A percentile compares a stretch with the other conserved stretches of the same genome.
phyloP scores from a whole-genome alignment of 169 alveolate species.

The Gregarina niphandrodes region DNA sequence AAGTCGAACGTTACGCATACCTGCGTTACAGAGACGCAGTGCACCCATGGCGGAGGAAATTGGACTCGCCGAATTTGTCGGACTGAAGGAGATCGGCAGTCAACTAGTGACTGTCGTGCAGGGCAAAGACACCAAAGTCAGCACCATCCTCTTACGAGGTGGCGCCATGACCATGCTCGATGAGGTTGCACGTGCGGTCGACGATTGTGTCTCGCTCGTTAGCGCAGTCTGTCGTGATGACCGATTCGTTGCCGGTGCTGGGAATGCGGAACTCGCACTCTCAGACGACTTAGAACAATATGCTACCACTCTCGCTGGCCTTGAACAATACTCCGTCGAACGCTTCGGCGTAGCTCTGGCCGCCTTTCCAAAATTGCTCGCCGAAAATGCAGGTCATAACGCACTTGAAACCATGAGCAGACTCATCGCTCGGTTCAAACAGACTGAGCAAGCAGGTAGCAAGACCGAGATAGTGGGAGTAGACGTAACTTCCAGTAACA shows the following conservation, averaged over 20 bases:
- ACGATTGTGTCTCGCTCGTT: constrained; percentile 64
- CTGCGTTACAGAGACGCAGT: constrained; percentile 69
- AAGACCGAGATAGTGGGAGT: too few species aligned
- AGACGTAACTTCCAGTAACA: too few species aligned
- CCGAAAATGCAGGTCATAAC: constrained; percentile 76
- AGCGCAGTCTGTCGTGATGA: too few species aligned
- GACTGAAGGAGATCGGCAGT: constrained; percentile 69
- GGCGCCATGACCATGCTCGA: constrained; percentile 83
- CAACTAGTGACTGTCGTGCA: constrained; percentile 37
- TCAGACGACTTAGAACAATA: constrained; percentile 70
- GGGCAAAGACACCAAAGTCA: constrained; percentile 18
- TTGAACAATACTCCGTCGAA: constrained; percentile 86
- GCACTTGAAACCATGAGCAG: too few species aligned
- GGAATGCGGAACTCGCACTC: constrained; percentile 74
- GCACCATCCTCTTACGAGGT: constrained; percentile 84
- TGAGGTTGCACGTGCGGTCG: constrained; percentile 94
- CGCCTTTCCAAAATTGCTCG: constrained; percentile 77
- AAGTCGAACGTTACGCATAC: constrained; percentile 74
- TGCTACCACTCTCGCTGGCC: constrained; percentile 85
- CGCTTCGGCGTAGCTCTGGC: constrained; percentile 90
- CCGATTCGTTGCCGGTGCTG: constrained; percentile 81
- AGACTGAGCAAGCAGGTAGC: too few species aligned
- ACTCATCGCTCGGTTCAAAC: too few species aligned
- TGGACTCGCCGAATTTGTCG: constrained; percentile 67
- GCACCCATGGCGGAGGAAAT: constrained; percentile 80